A percentile compares a stretch with the other conserved stretches of the same genome.
Conservation (phyloP, 345 rosid species). For the Barbarea vulgaris region DNA sequence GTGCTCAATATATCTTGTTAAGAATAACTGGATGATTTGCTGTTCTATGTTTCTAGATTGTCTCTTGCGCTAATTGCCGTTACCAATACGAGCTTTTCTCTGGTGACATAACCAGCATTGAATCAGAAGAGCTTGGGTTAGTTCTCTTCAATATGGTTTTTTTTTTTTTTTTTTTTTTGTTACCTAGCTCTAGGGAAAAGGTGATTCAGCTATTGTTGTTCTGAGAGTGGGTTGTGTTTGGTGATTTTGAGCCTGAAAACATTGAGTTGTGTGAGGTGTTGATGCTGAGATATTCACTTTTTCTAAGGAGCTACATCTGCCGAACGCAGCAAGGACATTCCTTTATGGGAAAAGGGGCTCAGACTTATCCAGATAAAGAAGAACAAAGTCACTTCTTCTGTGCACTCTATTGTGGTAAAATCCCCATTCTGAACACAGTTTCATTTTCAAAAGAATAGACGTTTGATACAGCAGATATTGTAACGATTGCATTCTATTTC, state of each 20-base stretch:
- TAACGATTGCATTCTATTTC: slow-evolving; percentile 30
- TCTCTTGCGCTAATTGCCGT: slow-evolving; percentile 82
- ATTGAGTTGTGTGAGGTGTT: slow-evolving; percentile 58
- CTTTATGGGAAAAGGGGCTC: slow-evolving; percentile 92
- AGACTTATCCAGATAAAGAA: slow-evolving; percentile 72
- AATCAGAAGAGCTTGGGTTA: slow-evolving; percentile 92
- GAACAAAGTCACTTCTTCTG: slow-evolving; percentile 70
- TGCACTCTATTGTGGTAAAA: slow-evolving; percentile 91
- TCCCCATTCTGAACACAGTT: background rate
- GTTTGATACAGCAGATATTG: background rate
- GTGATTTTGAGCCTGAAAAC: slow-evolving; percentile 1
- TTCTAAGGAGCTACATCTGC: slow-evolving; percentile 99
- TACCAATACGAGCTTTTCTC: slow-evolving; percentile 93
- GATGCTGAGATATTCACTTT: slow-evolving; percentile 94
- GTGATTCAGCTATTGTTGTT: slow-evolving; percentile 7
- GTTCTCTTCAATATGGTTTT: slow-evolving; percentile 36
- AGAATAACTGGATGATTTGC: background rate
- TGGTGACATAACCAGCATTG: slow-evolving; percentile 71
- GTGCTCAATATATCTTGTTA: background rate
- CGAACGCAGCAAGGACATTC: slow-evolving; percentile 99
- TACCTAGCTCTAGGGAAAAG: background rate
- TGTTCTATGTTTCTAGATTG: slow-evolving; percentile 57
- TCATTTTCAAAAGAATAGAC: background rate
- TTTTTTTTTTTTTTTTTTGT: background rate
- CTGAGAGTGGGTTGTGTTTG: background rate